phyloP scores from a whole-genome alignment of 345 rosid genomes.

The Dovyalis caffra region DNA sequence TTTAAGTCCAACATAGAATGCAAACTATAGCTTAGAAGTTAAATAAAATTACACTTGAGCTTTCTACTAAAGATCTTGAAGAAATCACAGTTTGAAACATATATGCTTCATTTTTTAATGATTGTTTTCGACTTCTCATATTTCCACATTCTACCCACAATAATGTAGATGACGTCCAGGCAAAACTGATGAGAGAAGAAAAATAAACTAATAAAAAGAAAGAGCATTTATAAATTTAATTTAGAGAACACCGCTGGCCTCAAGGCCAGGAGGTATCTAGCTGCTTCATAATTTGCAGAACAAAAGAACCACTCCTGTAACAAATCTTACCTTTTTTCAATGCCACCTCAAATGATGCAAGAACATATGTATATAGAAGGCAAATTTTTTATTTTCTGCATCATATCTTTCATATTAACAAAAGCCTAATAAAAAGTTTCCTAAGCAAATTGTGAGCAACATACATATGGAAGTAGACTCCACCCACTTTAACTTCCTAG shows the following conservation, averaged over 20 bases:
- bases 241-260: background rate
- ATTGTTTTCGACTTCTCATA: background rate
- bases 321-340: background rate
- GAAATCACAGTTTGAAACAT: conserved; percentile 1
- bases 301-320: background rate
- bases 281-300: background rate
- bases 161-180: background rate
- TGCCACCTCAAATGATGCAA: background rate
- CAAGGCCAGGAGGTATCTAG: background rate
- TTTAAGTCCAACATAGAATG: background rate
- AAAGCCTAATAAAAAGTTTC: no score
- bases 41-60: background rate
- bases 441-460: background rate
- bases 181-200: background rate
- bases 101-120: background rate
- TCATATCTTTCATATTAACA: conserved; percentile 4
- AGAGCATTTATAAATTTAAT: background rate
- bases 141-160: background rate
- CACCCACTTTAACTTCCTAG: background rate
- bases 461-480: background rate
- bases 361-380: background rate
- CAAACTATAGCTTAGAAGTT: background rate
- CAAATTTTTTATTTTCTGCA: background rate
- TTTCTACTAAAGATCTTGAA: background rate
- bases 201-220: background rate